phyloP scores from a whole-genome alignment of 192 early-diverging fungal genomes.

The Neocallimastix lanati region DNA sequence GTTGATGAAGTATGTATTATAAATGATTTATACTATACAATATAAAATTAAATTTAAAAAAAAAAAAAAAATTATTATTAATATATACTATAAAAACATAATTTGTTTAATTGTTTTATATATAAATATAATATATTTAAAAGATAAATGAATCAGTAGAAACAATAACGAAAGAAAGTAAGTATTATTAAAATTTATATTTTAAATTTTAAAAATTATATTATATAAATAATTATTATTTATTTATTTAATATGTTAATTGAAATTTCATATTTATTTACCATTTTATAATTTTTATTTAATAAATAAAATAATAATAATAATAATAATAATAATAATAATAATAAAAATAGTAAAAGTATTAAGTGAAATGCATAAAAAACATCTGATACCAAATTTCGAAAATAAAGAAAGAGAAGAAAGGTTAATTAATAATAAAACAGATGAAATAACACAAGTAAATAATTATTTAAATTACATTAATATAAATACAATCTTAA shows the following conservation, averaged over 20 bases:
- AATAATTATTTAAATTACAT: too few relatives aligned
- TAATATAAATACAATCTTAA: too few relatives aligned
- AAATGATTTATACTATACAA: too few relatives aligned
- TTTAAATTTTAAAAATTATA: too few relatives aligned
- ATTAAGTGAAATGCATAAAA: constrained; percentile 47
- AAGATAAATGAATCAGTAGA: background rate
- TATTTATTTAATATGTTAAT: too few relatives aligned
- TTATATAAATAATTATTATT: too few relatives aligned
- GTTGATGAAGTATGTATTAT: background rate
- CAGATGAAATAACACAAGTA: constrained; percentile 68
- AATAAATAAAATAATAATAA: too few relatives aligned
- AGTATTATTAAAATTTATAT: too few relatives aligned
- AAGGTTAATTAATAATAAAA: constrained; percentile 10
- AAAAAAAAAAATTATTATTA: background rate
- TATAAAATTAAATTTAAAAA: too few relatives aligned
- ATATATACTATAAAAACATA: background rate
- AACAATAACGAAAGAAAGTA: background rate
- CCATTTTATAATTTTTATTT: too few relatives aligned
- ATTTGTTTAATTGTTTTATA: background rate
- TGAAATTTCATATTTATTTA: too few relatives aligned
- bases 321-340: background rate
- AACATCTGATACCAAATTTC: constrained; percentile 82
- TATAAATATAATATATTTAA: background rate
- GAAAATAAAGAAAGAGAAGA: constrained; percentile 68
- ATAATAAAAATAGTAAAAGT: background rate